Conservation (phyloP, 192 early-diverging fungal species). For the Rhizophagus sp. region DNA sequence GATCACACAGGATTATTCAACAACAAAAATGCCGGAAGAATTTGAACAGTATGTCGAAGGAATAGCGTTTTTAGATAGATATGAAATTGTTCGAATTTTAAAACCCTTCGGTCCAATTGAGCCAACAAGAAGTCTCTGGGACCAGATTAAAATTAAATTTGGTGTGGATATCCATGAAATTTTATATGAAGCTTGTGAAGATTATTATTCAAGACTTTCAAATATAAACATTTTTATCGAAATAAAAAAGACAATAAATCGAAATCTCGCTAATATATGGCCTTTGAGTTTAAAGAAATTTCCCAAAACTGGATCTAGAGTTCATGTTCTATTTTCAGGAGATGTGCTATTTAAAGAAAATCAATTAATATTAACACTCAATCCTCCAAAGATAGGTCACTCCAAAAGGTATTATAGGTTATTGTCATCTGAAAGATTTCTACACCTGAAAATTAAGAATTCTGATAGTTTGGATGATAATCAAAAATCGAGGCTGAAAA, state of each 20-base stretch:
- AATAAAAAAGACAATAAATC: neutral
- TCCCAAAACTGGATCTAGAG: neutral
- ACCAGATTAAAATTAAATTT: neutral
- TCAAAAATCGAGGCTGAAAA: neutral
- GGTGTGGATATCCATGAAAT: neutral
- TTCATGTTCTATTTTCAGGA: neutral
- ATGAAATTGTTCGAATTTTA: neutral
- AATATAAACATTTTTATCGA: neutral
- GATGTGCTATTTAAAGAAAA: neutral
- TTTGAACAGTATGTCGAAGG: neutral
- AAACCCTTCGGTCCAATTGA: slow-evolving; percentile 1
- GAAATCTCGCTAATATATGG: neutral
- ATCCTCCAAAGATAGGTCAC: slow-evolving; percentile 19
- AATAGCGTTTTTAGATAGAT: neutral
- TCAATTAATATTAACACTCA: slow-evolving; percentile 2
- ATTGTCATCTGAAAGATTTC: slow-evolving; percentile 34
- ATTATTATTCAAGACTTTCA: neutral
- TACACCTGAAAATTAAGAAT: slow-evolving; percentile 26
- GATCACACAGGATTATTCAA: neutral
- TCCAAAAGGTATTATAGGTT: slow-evolving; percentile 39
- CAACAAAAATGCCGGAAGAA: neutral
- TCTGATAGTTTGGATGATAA: neutral
- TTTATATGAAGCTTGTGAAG: neutral
- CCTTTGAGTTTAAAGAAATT: neutral
- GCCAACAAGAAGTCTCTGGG: neutral